These are phyloP conservation scores for Fraxinus greggii DNA, from an alignment of 305 asterid genomes.

Conservation along the genomic window DNA sequence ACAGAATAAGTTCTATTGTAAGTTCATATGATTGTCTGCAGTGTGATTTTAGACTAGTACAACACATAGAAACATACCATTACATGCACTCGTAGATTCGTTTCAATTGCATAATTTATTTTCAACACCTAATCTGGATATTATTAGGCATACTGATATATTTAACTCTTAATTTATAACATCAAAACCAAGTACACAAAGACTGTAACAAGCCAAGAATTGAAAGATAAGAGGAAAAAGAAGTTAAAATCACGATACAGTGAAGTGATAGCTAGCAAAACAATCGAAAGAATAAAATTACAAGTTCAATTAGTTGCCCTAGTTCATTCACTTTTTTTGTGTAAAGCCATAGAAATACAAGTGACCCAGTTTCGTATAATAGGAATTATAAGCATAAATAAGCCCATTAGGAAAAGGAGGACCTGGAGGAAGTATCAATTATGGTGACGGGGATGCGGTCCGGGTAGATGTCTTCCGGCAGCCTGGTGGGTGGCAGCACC, in stretches of 20 bases:
- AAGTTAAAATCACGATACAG: neutral
- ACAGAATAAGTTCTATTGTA: neutral
- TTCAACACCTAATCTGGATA: neutral
- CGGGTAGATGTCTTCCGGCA: conserved; percentile 83
- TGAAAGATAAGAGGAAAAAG: neutral
- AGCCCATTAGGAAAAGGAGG: neutral
- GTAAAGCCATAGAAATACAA: neutral
- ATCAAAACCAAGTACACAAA: neutral
- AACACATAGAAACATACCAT: neutral
- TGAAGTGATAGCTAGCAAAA: neutral
- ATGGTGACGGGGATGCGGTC: conserved; percentile 89
- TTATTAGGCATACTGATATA: neutral
- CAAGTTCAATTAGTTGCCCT: neutral
- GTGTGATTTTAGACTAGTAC: neutral
- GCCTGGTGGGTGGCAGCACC: conserved; percentile 83
- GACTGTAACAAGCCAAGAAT: neutral
- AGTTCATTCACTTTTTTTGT: neutral
- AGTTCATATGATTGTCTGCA: neutral
- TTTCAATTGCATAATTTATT: neutral
- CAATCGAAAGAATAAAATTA: neutral
- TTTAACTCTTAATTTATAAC: neutral
- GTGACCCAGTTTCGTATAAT: neutral
- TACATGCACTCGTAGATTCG: neutral
- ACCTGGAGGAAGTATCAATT: conserved; percentile 93
- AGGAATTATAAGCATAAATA: neutral